phyloP scores from a whole-genome alignment of 441 rosid genomes.

The Erodium chrysanthum region DNA sequence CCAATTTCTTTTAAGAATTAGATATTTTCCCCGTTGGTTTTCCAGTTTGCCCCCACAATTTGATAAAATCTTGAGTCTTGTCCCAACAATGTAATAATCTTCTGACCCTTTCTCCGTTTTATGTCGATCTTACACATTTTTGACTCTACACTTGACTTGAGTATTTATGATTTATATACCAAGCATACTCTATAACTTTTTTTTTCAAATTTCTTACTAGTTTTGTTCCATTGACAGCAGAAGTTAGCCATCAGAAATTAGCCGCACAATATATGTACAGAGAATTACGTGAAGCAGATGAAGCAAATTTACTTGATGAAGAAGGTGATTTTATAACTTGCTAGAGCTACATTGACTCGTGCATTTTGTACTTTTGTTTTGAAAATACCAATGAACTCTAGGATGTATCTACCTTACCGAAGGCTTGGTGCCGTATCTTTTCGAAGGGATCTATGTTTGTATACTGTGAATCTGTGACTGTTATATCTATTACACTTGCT shows the following conservation, averaged over 20 bases:
- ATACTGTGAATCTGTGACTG: not conserved
- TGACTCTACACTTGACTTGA: not conserved
- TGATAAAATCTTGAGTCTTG: not conserved
- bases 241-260: conserved; percentile 31
- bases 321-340: conserved; percentile 32
- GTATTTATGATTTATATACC: not conserved
- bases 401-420: not conserved
- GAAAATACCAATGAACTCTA: not conserved
- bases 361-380: not conserved
- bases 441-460: not conserved
- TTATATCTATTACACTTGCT: not conserved
- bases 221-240: conserved; percentile 26
- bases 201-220: conserved; percentile 8
- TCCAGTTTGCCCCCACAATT: not conserved
- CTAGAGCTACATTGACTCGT: not conserved
- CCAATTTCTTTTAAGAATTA: not conserved
- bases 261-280: conserved; percentile 30
- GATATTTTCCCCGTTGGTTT: not conserved
- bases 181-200: not conserved
- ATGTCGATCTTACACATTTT: not conserved
- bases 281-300: conserved; percentile 50
- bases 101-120: not conserved
- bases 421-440: not conserved
- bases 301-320: conserved; percentile 57
- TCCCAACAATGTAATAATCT: not conserved